A percentile compares a stretch with the other conserved stretches of the same genome.
phyloP scores from a whole-genome alignment of 495 filamentous ascomycete species.

The Penicillium fimorum region DNA sequence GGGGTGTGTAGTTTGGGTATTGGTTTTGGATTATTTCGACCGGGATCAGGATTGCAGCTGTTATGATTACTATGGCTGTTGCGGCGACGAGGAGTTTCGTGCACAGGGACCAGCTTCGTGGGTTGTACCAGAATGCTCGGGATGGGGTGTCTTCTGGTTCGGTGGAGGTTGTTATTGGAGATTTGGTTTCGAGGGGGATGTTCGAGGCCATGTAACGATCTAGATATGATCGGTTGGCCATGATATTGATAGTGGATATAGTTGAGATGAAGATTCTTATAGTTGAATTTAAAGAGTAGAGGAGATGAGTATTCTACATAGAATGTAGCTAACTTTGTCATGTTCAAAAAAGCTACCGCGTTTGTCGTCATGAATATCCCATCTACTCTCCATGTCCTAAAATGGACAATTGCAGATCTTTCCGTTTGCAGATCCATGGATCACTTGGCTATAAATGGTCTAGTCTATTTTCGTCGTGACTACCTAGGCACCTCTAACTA shows the following conservation, averaged over 20 bases:
- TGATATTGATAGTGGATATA: constrained; percentile 5
- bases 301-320: neutral
- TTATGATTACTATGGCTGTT: constrained; percentile 40
- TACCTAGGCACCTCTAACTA: too few species aligned
- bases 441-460: neutral
- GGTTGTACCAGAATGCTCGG: constrained; percentile 41
- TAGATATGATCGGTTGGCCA: constrained; percentile 24
- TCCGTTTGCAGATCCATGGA: neutral
- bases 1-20: constrained; percentile 53
- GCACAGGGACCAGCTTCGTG: constrained; percentile 49
- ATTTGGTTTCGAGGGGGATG: constrained; percentile 22
- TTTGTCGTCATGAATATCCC: constrained; percentile 5
- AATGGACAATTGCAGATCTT: constrained; percentile 3
- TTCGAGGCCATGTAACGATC: constrained; percentile 24
- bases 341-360: neutral
- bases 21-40: constrained; percentile 47
- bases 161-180: constrained; percentile 5
- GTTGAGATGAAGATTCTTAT: neutral
- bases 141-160: constrained; percentile 2
- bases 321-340: neutral
- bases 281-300: neutral
- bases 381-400: neutral
- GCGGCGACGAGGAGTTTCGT: constrained; percentile 39
- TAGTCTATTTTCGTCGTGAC: neutral
- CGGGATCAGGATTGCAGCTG: constrained; percentile 55